Conservation (phyloP, 495 filamentous ascomycete species). For the Trichoderma reesei region DNA sequence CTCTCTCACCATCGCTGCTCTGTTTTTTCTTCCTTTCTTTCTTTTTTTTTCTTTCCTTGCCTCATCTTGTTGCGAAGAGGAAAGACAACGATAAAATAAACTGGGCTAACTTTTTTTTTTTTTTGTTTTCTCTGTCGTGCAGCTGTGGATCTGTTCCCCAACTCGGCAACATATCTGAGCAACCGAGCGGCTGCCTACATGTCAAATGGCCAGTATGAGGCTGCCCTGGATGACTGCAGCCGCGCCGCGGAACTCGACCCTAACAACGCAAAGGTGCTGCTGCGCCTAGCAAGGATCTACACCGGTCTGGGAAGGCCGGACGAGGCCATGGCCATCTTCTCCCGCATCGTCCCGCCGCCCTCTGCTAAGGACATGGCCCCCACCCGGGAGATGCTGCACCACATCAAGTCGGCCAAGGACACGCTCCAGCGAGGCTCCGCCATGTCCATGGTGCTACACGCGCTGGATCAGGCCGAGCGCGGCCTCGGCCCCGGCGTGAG, state of each 20-base stretch:
- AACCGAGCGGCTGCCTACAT: slow-evolving; percentile 94
- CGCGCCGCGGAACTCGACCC: slow-evolving; percentile 72
- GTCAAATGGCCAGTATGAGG: slow-evolving; percentile 62
- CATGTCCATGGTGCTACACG: slow-evolving; percentile 86
- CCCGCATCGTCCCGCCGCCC: slow-evolving; percentile 61
- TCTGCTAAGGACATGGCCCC: slow-evolving; percentile 72
- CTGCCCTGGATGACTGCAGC: slow-evolving; percentile 78
- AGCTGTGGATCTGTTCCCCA: slow-evolving; percentile 76
- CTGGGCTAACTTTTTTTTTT: slow-evolving; percentile 12
- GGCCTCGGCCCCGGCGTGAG: slow-evolving; percentile 61
- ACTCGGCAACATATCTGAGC: slow-evolving; percentile 79
- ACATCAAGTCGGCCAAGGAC: slow-evolving; percentile 72
- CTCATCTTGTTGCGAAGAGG: not conserved
- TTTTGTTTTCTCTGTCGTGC: slow-evolving; percentile 12
- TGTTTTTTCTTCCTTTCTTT: not conserved
- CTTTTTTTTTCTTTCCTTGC: not conserved
- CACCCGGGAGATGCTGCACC: slow-evolving; percentile 72
- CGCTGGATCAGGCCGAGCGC: slow-evolving; percentile 79
- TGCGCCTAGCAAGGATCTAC: slow-evolving; percentile 81
- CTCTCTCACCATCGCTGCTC: no score
- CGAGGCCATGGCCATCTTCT: slow-evolving; percentile 74
- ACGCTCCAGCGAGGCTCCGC: slow-evolving; percentile 58
- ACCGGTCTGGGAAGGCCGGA: slow-evolving; percentile 74
- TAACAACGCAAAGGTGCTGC: slow-evolving; percentile 71
- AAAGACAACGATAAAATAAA: not conserved